Evolutionary conservation across 192 early-diverging fungal genomes (phyloP).

Genomic region (Dispira simplex): DNA sequence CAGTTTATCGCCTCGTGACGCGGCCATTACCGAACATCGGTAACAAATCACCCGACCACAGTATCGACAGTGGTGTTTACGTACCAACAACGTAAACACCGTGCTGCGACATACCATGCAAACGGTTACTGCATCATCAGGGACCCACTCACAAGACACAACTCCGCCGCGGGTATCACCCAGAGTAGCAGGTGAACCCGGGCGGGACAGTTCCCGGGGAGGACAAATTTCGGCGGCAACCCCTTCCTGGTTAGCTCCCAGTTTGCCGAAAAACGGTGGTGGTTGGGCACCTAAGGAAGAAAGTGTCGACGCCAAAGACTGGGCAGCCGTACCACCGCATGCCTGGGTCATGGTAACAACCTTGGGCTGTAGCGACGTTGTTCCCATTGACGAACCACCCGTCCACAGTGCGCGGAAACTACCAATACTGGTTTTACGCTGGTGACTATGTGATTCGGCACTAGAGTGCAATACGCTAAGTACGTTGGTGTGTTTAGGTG

Average conservation of each 20-base stretch:
- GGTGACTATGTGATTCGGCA: background rate
- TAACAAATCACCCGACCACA: slow-evolving; percentile 33
- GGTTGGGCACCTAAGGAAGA: no score
- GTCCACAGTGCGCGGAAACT: slow-evolving; percentile 2
- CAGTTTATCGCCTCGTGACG: slow-evolving; percentile 4
- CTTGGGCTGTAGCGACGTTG: background rate
- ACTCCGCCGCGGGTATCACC: no score
- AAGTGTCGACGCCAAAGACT: no score
- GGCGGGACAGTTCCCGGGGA: no score
- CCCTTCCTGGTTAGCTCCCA: no score
- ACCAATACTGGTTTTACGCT: slow-evolving; percentile 3
- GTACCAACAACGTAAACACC: slow-evolving; percentile 31
- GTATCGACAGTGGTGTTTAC: slow-evolving; percentile 27
- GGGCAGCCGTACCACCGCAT: no score
- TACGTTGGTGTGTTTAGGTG: background rate
- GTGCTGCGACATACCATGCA: slow-evolving; percentile 33
- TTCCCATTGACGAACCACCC: background rate
- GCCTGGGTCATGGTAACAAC: no score
- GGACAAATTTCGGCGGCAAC: no score
- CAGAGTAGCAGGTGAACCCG: no score
- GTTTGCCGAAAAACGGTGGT: no score
- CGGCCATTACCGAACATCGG: slow-evolving; percentile 22
- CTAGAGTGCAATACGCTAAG: background rate
- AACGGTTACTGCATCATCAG: slow-evolving; percentile 21
- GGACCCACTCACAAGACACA: slow-evolving; percentile 18